Conservation (phyloP, 1,284 basidiomycete species). For the Papiliotrema nemorosa region DNA sequence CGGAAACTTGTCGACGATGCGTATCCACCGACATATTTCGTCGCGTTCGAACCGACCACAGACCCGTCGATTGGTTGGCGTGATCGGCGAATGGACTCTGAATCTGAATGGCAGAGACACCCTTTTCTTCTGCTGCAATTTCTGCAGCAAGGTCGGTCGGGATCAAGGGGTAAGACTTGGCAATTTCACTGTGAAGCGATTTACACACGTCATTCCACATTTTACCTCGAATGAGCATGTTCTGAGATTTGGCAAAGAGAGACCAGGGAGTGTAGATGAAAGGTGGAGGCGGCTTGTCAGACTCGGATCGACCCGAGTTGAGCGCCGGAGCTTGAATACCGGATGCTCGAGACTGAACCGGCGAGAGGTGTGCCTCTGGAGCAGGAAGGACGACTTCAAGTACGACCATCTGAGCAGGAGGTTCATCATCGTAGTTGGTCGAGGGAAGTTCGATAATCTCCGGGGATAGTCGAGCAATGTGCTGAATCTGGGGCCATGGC, state of each 20-base stretch:
- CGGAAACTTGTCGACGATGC: constrained; percentile 8
- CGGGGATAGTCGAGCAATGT: constrained; percentile 51
- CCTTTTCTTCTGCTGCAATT: constrained; percentile 30
- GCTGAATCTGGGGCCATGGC: constrained; percentile 50
- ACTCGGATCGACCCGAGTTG: constrained; percentile 39
- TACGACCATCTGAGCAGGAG: constrained; percentile 50
- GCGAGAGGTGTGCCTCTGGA: constrained; percentile 39
- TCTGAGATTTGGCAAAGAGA: constrained; percentile 52
- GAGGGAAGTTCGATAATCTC: constrained; percentile 53
- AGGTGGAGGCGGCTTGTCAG: constrained; percentile 49
- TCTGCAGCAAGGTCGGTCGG: constrained; percentile 42
- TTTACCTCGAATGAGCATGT: constrained; percentile 18
- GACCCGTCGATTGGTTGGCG: background rate
- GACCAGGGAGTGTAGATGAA: constrained; percentile 55
- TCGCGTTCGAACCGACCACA: constrained; percentile 14
- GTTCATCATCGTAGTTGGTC: constrained; percentile 39
- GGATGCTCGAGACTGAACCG: constrained; percentile 39
- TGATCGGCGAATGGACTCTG: constrained; percentile 15
- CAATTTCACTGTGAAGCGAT: constrained; percentile 32
- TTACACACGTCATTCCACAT: constrained; percentile 13
- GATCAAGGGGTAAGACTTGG: constrained; percentile 46
- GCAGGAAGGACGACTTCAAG: constrained; percentile 53
- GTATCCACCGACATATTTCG: constrained; percentile 4
- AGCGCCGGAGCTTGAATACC: constrained; percentile 41
- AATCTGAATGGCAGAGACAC: constrained; percentile 10